Evolutionary conservation across 495 filamentous ascomycete species (phyloP).

Genomic region (Amorphotheca resinae): DNA sequence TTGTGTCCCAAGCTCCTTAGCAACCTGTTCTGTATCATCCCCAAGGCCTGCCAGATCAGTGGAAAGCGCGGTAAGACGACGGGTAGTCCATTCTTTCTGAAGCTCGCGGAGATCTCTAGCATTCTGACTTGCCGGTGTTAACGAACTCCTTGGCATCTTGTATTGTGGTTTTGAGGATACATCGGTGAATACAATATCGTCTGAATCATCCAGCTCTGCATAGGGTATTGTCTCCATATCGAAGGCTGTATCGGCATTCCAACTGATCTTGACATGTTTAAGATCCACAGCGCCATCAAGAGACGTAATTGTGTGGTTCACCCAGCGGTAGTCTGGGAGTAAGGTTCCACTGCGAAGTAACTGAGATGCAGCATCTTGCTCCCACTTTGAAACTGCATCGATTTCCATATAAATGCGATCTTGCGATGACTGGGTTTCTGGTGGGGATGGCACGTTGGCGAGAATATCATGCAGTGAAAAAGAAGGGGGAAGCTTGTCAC

Average conservation of each 20-base stretch:
- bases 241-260: conserved; percentile 10
- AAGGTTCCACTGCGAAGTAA: not conserved
- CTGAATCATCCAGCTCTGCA: conserved; percentile 7
- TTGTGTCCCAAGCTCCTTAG: conserved; percentile 5
- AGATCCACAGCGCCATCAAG: not conserved
- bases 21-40: conserved; percentile 1
- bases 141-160: not conserved
- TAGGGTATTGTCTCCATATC: conserved; percentile 33
- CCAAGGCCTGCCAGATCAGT: conserved; percentile 15
- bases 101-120: not conserved
- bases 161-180: conserved; percentile 4
- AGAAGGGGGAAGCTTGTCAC: not conserved
- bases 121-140: not conserved
- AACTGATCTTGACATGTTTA: not conserved
- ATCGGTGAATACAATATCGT: conserved; percentile 15
- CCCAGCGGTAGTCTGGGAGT: not conserved
- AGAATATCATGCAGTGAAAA: not conserved
- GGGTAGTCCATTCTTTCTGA: not conserved
- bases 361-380: not conserved
- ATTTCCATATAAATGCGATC: not conserved
- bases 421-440: not conserved
- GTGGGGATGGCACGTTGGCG: not conserved
- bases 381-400: not conserved
- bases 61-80: conserved; percentile 5
- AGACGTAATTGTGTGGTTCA: not conserved